These are phyloP conservation scores for Tubosaeta sp. DNA, from an alignment of 768 basidiomycete genomes.

Conservation along the genomic window DNA sequence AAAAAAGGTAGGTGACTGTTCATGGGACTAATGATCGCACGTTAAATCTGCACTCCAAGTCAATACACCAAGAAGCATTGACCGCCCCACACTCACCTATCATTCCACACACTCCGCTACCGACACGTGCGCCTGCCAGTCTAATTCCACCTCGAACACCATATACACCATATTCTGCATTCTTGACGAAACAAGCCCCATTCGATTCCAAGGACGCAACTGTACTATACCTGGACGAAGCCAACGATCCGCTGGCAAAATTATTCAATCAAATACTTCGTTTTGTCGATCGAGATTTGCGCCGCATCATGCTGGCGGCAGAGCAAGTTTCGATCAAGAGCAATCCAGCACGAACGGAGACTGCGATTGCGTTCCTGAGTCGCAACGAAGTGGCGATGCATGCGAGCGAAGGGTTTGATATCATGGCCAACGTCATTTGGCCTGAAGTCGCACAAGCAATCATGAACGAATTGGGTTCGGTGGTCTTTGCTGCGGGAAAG, in stretches of 20 bases:
- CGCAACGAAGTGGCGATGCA: constrained; percentile 4
- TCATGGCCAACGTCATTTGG: constrained; percentile 88
- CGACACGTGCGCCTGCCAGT: constrained; percentile 13
- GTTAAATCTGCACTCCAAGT: constrained; percentile 40
- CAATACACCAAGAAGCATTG: constrained; percentile 69
- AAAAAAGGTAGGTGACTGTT: constrained; percentile 51
- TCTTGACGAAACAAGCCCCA: constrained; percentile 38
- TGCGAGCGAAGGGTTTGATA: constrained; percentile 55
- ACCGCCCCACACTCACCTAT: constrained; percentile 68
- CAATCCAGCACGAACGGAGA: constrained; percentile 24
- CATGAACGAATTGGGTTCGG: constrained; percentile 76
- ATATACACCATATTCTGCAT: constrained; percentile 49
- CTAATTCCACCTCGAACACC: constrained; percentile 51
- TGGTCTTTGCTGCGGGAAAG: constrained; percentile 88
- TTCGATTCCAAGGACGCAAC: constrained; percentile 30
- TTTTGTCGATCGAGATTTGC: constrained; percentile 74
- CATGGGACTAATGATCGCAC: not conserved
- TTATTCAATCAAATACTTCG: constrained; percentile 79
- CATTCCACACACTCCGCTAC: constrained; percentile 71
- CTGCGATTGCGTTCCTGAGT: not conserved
- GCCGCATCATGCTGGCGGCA: constrained; percentile 70
- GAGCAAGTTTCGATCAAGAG: constrained; percentile 60
- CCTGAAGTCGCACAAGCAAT: constrained; percentile 76
- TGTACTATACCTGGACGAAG: constrained; percentile 58
- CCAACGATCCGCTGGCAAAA: constrained; percentile 63